These are phyloP conservation scores for Colletotrichum tropicale DNA, from an alignment of 2,329 filamentous ascomycete species.

Conservation along the genomic window DNA sequence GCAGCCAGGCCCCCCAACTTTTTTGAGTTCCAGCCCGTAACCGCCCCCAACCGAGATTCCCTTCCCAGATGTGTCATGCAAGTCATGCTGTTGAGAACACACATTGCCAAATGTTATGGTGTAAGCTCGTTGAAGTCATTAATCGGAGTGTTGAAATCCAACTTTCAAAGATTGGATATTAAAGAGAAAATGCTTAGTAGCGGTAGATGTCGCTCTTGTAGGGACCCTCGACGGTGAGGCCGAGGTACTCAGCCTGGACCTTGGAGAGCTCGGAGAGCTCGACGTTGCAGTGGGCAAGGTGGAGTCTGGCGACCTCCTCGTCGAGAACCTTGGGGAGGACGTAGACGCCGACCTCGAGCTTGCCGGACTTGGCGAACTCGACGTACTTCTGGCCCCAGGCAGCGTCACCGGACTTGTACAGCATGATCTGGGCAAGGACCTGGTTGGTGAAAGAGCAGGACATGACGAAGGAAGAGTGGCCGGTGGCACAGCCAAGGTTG, in stretches of 20 bases:
- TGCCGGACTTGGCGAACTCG: conserved; percentile 91
- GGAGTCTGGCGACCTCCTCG: conserved; percentile 95
- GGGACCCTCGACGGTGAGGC: conserved; percentile 83
- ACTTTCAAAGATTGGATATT: conserved; percentile 25
- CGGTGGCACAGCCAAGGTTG: conserved; percentile 98
- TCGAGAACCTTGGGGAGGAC: conserved; percentile 98
- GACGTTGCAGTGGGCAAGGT: conserved; percentile 91
- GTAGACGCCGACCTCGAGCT: conserved; percentile 92
- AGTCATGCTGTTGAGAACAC: conserved; percentile 50
- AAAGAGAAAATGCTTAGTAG: conserved; percentile 46
- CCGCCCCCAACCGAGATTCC: conserved; percentile 24
- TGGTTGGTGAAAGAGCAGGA: conserved; percentile 99
- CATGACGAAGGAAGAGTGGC: conserved; percentile 99
- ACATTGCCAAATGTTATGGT: conserved; percentile 29
- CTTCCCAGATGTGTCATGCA: conserved; percentile 40
- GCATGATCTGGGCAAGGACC: conserved; percentile 98
- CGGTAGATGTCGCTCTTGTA: conserved; percentile 88
- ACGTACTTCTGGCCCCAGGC: conserved; percentile 92
- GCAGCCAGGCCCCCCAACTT: conserved; percentile 31
- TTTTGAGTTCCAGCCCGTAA: conserved; percentile 30
- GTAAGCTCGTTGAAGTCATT: conserved; percentile 24
- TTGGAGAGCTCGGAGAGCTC: conserved; percentile 87
- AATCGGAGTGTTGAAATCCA: conserved; percentile 21
- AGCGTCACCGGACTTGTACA: conserved; percentile 91
- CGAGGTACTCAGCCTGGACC: conserved; percentile 94